Evolutionary conservation across 805 yeast species (phyloP).

Genomic region (Barnettozyma sp.): DNA sequence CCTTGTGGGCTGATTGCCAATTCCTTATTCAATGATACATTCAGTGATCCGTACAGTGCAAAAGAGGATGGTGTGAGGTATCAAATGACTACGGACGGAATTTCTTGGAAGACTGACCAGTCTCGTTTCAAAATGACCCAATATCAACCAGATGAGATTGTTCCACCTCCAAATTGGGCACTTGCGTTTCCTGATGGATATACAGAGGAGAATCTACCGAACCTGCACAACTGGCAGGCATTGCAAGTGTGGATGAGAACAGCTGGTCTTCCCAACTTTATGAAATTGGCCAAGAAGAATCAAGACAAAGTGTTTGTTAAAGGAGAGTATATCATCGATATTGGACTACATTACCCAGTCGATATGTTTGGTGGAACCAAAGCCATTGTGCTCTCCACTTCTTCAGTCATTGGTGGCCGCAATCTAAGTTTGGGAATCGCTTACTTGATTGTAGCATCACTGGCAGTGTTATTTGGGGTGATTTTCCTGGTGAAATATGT

Average conservation of each 20-base stretch:
- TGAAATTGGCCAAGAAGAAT: slow-evolving; percentile 70
- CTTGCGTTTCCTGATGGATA: slow-evolving; percentile 79
- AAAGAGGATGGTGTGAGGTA: slow-evolving; percentile 8
- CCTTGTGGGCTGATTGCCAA: slow-evolving; percentile 97
- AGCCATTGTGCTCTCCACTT: slow-evolving; percentile 72
- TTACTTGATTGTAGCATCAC: slow-evolving; percentile 75
- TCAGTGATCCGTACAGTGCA: slow-evolving; percentile 40
- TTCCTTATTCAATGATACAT: slow-evolving; percentile 85
- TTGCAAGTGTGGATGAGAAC: slow-evolving; percentile 98
- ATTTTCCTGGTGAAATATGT: slow-evolving; percentile 76
- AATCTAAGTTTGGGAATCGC: slow-evolving; percentile 80
- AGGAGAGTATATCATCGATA: slow-evolving; percentile 65
- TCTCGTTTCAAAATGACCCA: slow-evolving; percentile 64
- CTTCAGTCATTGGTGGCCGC: slow-evolving; percentile 80
- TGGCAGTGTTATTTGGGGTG: slow-evolving; percentile 64
- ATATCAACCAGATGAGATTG: slow-evolving; percentile 63
- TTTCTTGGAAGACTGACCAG: slow-evolving; percentile 82
- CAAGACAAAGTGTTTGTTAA: slow-evolving; percentile 44
- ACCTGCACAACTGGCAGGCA: slow-evolving; percentile 68
- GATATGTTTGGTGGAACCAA: slow-evolving; percentile 84
- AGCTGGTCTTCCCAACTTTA: slow-evolving; percentile 85
- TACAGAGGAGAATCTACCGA: slow-evolving; percentile 73
- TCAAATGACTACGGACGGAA: slow-evolving; percentile 40
- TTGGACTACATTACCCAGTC: slow-evolving; percentile 79
- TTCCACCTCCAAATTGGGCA: slow-evolving; percentile 93